Conservation (phyloP, 169 alveolate species). For the Cryptosporidium tyzzeri region DNA sequence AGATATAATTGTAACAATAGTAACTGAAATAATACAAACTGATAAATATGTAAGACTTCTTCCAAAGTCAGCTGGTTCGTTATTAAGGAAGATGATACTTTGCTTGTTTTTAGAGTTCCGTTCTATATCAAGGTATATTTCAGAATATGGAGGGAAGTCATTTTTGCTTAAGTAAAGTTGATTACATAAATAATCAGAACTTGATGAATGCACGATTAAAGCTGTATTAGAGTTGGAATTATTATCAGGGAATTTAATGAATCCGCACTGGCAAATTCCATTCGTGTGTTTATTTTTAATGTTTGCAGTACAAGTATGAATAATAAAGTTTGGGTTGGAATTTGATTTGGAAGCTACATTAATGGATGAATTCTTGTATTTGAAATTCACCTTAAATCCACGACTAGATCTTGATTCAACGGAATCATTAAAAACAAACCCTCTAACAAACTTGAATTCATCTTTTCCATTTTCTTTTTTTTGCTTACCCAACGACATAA, state of each 20-base stretch:
- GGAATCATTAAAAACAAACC: slow-evolving; percentile 20
- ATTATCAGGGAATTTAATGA: not conserved
- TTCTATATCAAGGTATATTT: not conserved
- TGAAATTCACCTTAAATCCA: slow-evolving; percentile 19
- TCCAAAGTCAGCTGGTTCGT: not conserved
- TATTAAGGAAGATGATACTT: not conserved
- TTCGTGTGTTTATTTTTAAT: not conserved
- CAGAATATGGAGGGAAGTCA: slow-evolving; percentile 11
- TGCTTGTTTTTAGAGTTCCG: not conserved
- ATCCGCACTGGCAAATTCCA: slow-evolving; percentile 32
- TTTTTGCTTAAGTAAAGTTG: slow-evolving; percentile 10
- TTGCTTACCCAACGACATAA: not conserved
- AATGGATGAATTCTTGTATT: not conserved
- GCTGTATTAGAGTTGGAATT: slow-evolving; percentile 31
- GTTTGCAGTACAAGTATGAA: slow-evolving; percentile 42
- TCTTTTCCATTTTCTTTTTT: not conserved
- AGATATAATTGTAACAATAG: slow-evolving; percentile 2
- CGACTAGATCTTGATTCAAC: slow-evolving; percentile 18
- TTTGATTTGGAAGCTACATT: not conserved
- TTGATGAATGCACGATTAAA: slow-evolving; percentile 9
- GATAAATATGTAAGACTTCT: not conserved
- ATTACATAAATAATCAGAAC: slow-evolving; percentile 27
- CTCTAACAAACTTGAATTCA: slow-evolving; percentile 4
- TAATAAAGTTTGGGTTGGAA: not conserved
- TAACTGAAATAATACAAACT: slow-evolving; percentile 14